Evolutionary conservation across 2,329 filamentous ascomycete species (phyloP).

Genomic region (Colletotrichum falcatum): DNA sequence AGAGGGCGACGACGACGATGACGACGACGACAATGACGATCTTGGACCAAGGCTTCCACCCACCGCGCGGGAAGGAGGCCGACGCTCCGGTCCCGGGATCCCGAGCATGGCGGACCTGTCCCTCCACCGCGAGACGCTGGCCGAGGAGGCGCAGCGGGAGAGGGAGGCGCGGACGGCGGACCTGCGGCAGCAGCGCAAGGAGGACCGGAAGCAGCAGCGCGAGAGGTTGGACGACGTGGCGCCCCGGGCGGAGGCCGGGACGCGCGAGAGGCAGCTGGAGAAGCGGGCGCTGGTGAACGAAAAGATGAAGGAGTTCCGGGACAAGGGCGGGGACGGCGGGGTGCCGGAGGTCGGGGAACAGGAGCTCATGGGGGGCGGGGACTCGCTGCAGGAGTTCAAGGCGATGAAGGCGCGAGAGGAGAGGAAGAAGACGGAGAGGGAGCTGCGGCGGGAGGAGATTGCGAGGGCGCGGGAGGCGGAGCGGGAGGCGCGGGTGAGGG

Average conservation of each 20-base stretch:
- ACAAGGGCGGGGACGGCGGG: slow-evolving; percentile 55
- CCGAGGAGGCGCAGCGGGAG: slow-evolving; percentile 64
- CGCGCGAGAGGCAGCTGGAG: slow-evolving; percentile 85
- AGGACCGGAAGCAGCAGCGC: slow-evolving; percentile 75
- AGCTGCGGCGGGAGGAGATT: slow-evolving; percentile 85
- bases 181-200: slow-evolving; percentile 70
- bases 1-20: slow-evolving; percentile 46
- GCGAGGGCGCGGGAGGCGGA: slow-evolving; percentile 80
- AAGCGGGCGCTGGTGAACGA: slow-evolving; percentile 81
- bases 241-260: slow-evolving; percentile 85
- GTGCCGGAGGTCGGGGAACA: slow-evolving; percentile 73
- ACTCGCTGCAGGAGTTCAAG: slow-evolving; percentile 76
- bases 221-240: slow-evolving; percentile 83
- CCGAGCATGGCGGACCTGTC: slow-evolving; percentile 82
- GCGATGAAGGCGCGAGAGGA: slow-evolving; percentile 73
- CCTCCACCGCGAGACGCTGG: slow-evolving; percentile 62
- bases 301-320: slow-evolving; percentile 78
- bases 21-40: slow-evolving; percentile 66
- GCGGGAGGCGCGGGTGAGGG: slow-evolving; percentile 79
- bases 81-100: slow-evolving; percentile 67
- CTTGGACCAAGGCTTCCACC: slow-evolving; percentile 63
- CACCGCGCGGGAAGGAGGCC: slow-evolving; percentile 44
- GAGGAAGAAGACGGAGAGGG: slow-evolving; percentile 84
- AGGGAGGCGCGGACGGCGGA: slow-evolving; percentile 59
- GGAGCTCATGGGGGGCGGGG: slow-evolving; percentile 82